Conservation (phyloP, 306 rosid species). For the cucumber (Cucumis sativus) region DNA sequence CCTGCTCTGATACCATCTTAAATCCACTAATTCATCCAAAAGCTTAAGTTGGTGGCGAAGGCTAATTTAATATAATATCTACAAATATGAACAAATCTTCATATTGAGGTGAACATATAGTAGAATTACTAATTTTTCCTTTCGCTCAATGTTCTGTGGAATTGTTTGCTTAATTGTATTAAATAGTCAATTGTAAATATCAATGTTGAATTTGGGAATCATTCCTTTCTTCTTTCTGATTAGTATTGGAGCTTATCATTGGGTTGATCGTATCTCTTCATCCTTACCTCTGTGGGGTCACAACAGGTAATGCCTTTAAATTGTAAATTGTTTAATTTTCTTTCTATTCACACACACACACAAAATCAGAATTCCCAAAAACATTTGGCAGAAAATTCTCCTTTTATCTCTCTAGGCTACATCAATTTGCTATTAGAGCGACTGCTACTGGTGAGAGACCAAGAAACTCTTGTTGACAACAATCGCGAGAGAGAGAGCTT, state of each 20-base stretch:
- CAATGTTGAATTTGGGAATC: constrained; percentile 1
- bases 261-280: constrained; percentile 77
- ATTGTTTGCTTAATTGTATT: not conserved
- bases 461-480: too few relatives aligned
- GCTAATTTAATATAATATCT: too few relatives aligned
- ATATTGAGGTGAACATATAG: not conserved
- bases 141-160: not conserved
- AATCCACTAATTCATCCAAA: too few relatives aligned
- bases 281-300: constrained; percentile 35
- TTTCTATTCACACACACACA: not conserved
- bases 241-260: constrained; percentile 93
- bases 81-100: too few relatives aligned
- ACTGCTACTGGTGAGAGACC: too few relatives aligned
- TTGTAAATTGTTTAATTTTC: not conserved
- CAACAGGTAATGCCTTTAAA: constrained; percentile 30
- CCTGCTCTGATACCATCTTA: too few relatives aligned
- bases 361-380: not conserved
- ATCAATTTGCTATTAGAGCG: too few relatives aligned
- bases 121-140: not conserved
- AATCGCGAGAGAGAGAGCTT: too few relatives aligned
- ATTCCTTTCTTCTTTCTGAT: constrained; percentile 8
- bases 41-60: too few relatives aligned
- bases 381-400: not conserved
- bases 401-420: too few relatives aligned
- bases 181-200: not conserved